These are phyloP conservation scores for Raddia distichophylla DNA, from an alignment of 176 grass and related monocot species.

Conservation along the genomic window DNA sequence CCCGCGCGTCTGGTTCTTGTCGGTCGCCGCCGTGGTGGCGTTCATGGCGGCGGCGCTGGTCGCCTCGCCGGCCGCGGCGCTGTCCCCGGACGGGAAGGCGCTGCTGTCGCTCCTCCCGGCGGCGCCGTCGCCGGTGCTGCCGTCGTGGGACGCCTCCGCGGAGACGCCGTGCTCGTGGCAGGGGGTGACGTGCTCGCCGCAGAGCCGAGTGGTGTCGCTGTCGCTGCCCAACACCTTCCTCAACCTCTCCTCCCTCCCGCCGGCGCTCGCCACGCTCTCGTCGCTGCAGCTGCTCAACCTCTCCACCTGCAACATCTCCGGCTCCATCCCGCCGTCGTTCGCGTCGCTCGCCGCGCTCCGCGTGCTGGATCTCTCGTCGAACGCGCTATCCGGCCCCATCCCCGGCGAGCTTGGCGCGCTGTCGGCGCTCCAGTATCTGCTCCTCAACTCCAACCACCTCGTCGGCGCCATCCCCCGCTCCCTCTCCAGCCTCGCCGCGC, in stretches of 20 bases:
- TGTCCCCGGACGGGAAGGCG: conserved; percentile 67
- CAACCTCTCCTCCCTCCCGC: conserved; percentile 77
- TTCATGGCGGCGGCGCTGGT: background rate
- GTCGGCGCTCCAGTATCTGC: conserved; percentile 72
- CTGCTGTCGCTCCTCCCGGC: conserved; percentile 66
- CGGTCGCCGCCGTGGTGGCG: background rate
- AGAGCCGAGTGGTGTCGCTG: conserved; percentile 80
- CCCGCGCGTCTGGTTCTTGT: conserved; percentile 1
- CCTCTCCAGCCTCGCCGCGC: conserved; percentile 67
- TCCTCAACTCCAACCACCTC: conserved; percentile 90
- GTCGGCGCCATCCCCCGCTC: conserved; percentile 64
- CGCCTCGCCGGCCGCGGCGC: conserved; percentile 20
- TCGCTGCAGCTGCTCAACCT: conserved; percentile 92
- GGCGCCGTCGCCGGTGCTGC: conserved; percentile 54
- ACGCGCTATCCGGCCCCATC: conserved; percentile 71
- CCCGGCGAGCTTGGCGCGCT: conserved; percentile 61
- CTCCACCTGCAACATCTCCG: conserved; percentile 89
- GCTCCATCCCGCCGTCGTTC: conserved; percentile 55
- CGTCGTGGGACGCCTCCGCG: conserved; percentile 75
- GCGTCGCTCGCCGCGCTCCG: conserved; percentile 62
- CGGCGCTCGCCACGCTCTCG: conserved; percentile 64
- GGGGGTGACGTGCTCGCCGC: conserved; percentile 89
- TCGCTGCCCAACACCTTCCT: conserved; percentile 90
- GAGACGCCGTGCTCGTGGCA: conserved; percentile 82
- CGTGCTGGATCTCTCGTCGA: conserved; percentile 88